These are phyloP conservation scores for Coccomyxa subellipsoidea DNA, from an alignment of 163 green algal genomes.

Conservation along the genomic window DNA sequence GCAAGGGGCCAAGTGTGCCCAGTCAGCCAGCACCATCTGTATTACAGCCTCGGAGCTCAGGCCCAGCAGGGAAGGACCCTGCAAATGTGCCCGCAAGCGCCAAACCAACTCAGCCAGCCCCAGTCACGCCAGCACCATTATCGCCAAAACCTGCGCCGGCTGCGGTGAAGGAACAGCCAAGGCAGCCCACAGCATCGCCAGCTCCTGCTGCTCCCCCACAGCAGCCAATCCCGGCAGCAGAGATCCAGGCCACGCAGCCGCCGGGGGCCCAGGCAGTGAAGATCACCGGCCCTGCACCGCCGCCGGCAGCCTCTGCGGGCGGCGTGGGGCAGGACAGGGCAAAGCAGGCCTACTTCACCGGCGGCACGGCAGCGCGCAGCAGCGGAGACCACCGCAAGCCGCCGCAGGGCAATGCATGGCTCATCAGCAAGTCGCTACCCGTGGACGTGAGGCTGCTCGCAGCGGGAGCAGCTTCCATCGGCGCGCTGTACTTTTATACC, in stretches of 20 bases:
- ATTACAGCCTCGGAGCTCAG: not conserved
- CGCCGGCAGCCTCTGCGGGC: not conserved
- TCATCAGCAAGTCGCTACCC: constrained; percentile 17
- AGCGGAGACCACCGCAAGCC: not conserved
- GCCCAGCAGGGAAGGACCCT: not conserved
- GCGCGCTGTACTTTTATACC: not conserved
- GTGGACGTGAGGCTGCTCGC: constrained; percentile 23
- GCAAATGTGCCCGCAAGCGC: not conserved
- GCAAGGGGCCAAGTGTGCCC: not conserved
- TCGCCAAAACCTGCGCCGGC: not conserved
- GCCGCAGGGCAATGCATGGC: constrained; percentile 21
- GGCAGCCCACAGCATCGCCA: not conserved
- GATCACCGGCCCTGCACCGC: not conserved
- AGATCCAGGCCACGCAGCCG: not conserved
- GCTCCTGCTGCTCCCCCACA: not conserved
- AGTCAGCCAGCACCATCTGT: not conserved
- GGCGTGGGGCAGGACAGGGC: not conserved
- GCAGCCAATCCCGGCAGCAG: not conserved
- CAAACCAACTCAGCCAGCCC: not conserved
- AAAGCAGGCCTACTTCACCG: not conserved
- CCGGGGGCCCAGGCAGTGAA: not conserved
- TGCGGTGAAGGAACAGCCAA: not conserved
- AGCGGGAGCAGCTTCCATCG: constrained; percentile 6
- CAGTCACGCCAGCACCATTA: not conserved
- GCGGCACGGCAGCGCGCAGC: not conserved